Percentiles rank a stretch among this genome's conserved stretches.
Conservation (phyloP, 768 basidiomycete species). For the Lanmaoa rubissima region DNA sequence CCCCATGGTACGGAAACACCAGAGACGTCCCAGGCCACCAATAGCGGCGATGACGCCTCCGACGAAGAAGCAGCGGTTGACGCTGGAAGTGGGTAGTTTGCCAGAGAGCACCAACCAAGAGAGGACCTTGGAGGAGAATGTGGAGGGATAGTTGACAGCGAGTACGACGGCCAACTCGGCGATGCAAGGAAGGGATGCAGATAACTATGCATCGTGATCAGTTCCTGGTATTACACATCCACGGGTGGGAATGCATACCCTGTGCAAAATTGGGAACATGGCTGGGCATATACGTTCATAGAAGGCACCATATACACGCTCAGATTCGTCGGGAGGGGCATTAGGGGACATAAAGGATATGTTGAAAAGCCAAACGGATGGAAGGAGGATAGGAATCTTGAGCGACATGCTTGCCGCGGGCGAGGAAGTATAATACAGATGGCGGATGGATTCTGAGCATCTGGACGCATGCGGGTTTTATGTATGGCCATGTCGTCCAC, state of each 20-base stretch:
- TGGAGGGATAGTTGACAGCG: constrained; percentile 16
- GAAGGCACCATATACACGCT: constrained; percentile 18
- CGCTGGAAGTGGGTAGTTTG: constrained; percentile 17
- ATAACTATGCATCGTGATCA: constrained; percentile 17
- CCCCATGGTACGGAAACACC: no score
- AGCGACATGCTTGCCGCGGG: constrained; percentile 13
- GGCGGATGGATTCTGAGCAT: background rate
- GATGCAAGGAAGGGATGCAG: constrained; percentile 30
- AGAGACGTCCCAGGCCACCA: constrained; percentile 36
- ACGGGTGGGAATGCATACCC: constrained; percentile 14
- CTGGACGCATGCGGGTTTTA: constrained; percentile 4
- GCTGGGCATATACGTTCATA: constrained; percentile 25
- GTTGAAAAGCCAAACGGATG: constrained; percentile 31
- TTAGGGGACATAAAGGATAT: constrained; percentile 23
- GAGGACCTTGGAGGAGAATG: constrained; percentile 21
- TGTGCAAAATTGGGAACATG: constrained; percentile 22
- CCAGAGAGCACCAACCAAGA: constrained; percentile 19
- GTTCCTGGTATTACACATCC: background rate
- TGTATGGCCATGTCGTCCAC: constrained; percentile 12
- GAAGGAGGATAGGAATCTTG: constrained; percentile 23
- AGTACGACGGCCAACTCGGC: constrained; percentile 26
- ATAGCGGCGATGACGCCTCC: constrained; percentile 27
- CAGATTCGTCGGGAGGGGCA: constrained; percentile 19
- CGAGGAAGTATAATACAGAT: background rate
- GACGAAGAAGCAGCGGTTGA: constrained; percentile 28